Percentiles rank a stretch among this genome's conserved stretches.
These are phyloP conservation scores for Mrakiaceae sp. DNA, from an alignment of 1,284 basidiomycete species.

Conservation along the genomic window DNA sequence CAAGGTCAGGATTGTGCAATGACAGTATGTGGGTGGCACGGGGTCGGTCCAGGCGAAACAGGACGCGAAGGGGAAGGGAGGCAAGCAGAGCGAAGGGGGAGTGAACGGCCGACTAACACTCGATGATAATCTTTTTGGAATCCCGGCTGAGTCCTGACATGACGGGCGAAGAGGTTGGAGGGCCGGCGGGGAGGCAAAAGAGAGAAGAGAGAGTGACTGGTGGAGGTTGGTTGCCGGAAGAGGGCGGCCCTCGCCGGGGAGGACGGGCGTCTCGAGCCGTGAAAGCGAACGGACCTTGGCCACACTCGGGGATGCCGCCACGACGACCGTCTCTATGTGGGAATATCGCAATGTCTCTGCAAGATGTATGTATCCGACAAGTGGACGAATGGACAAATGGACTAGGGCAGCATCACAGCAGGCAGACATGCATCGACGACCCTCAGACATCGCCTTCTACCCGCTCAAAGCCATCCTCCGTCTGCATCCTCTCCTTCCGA, in stretches of 20 bases:
- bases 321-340: too few relatives aligned
- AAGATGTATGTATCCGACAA: too few relatives aligned
- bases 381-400: too few relatives aligned
- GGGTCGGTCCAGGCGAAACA: background rate
- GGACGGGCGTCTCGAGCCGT: too few relatives aligned
- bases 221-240: background rate
- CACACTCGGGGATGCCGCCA: too few relatives aligned
- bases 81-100: too few relatives aligned
- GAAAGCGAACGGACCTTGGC: too few relatives aligned
- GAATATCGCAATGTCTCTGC: too few relatives aligned
- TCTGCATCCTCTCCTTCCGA: constrained; percentile 16
- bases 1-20: background rate
- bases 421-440: too few relatives aligned
- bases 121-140: constrained; percentile 3
- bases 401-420: too few relatives aligned
- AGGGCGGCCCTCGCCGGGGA: too few relatives aligned
- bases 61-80: background rate
- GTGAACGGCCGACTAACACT: background rate
- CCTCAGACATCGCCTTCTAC: background rate
- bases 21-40: background rate
- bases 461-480: constrained; percentile 5
- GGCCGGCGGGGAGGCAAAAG: background rate
- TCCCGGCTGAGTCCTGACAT: background rate
- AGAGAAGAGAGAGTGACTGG: background rate
- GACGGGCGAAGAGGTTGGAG: background rate